Evolutionary conservation across 2,329 filamentous ascomycete species (phyloP), one percentile per base, ranked within the genome.

Genomic region (Neodidymelliopsis sp.): DNA sequence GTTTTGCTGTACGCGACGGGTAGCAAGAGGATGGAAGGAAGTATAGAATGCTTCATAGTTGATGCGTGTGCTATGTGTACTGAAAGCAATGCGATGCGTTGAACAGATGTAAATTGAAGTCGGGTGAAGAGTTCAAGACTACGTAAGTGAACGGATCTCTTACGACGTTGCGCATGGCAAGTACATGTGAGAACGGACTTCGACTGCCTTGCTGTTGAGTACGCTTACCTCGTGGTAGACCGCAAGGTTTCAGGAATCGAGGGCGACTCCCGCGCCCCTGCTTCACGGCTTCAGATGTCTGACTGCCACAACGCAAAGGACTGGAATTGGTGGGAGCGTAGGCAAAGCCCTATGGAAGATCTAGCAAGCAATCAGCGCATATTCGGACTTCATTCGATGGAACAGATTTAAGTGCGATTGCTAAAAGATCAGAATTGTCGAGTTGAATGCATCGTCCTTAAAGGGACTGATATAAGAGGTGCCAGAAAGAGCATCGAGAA

Each of bases 391-490:
- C 19, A 4, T 12, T 6, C 9, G 4, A 10, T 6, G 20, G 12
- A 29, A 24, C 36, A 36, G n/a, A 40, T 24, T 19, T 7, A n/a
- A 10, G 4, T 27, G 41, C 24, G 19, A 22, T 42, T 48, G 47
- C 24, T 35, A 46, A 27, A 19, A 10, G 55, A 44, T 73, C 70
- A 73, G 69, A 67, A 63, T 52, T 65, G 69, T 69, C 65, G 47
- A 50, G 59, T 67, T 71, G 56, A 70, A 65, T 66, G 69, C 70
- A 72, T 71, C 57, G 49, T 53, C 60, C 56, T 53, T 53, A 59
- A 57, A 59, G 56, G 57, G 56, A 80, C 85, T 64, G 61, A 64
- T 58, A 57, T 55, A 94, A 96, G 91, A 96, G 91, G 91, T 96
- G 91, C 91, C 91, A 96, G 90, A 59, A 63, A 64, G 48, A 50